Conservation (phyloP, 805 yeast species). For the Yamadazyma kitorensis region DNA sequence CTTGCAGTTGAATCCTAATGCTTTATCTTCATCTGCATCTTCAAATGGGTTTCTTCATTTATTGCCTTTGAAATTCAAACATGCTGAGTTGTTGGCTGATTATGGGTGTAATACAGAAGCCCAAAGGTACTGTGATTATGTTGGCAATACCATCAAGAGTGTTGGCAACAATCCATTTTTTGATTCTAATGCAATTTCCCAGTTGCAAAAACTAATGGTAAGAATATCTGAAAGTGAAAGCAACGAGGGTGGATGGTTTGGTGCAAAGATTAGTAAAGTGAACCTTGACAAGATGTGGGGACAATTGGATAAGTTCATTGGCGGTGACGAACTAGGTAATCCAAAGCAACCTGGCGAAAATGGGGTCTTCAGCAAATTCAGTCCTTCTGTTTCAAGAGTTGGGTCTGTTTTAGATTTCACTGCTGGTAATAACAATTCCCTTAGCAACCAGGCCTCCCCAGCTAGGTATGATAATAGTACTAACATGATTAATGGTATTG, state of each 20-base stretch:
- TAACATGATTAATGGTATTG: too few species aligned
- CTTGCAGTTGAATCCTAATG: slow-evolving; percentile 15
- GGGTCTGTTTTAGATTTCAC: slow-evolving; percentile 38
- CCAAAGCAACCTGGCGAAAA: slow-evolving; percentile 36
- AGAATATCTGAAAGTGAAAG: slow-evolving; percentile 44
- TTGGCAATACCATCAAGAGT: slow-evolving; percentile 24
- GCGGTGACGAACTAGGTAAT: slow-evolving; percentile 58
- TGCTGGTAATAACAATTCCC: too few species aligned
- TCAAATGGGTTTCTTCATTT: slow-evolving; percentile 50
- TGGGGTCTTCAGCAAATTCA: slow-evolving; percentile 68
- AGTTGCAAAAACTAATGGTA: slow-evolving; percentile 38
- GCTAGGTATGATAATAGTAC: too few species aligned
- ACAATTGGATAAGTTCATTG: slow-evolving; percentile 83
- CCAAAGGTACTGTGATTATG: slow-evolving; percentile 57
- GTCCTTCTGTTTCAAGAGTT: slow-evolving; percentile 64
- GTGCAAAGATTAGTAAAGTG: slow-evolving; percentile 50
- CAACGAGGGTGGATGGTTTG: slow-evolving; percentile 69
- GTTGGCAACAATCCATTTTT: slow-evolving; percentile 30
- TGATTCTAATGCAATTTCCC: slow-evolving; percentile 20
- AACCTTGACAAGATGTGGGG: slow-evolving; percentile 86
- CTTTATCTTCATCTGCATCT: slow-evolving; percentile 22
- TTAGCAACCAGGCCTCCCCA: too few species aligned
- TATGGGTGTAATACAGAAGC: slow-evolving; percentile 57
- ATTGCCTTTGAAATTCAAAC: slow-evolving; percentile 58
- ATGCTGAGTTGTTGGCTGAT: slow-evolving; percentile 70